Evolutionary conservation across 805 yeast genomes (phyloP).

Genomic region (Kodamaea neixiangensis): DNA sequence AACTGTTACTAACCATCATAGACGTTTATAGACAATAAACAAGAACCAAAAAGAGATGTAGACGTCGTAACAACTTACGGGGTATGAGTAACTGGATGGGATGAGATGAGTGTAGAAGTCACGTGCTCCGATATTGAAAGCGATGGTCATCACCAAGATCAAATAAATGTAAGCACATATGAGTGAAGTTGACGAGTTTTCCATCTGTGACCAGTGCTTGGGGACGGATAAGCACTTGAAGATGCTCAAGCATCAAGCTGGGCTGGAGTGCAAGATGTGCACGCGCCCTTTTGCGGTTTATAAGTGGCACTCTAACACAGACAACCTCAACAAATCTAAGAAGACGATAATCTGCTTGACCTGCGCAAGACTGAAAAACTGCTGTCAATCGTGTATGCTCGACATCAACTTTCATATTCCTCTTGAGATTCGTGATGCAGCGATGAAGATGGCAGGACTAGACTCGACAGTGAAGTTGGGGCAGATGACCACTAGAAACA

Average conservation of each 20-base stretch:
- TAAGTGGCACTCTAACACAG: conserved; percentile 62
- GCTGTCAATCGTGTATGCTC: conserved; percentile 86
- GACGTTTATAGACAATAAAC: conserved; percentile 7
- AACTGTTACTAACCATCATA: conserved; percentile 4
- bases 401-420: conserved; percentile 86
- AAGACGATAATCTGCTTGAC: conserved; percentile 75
- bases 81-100: too few species aligned
- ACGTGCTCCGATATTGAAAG: neutral
- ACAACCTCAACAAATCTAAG: conserved; percentile 43
- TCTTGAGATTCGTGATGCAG: conserved; percentile 73
- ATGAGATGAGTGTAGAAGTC: neutral
- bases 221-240: conserved; percentile 68
- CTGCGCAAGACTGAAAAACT: conserved; percentile 76
- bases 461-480: conserved; percentile 21
- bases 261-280: conserved; percentile 84
- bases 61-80: too few species aligned
- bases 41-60: neutral
- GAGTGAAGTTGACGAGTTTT: conserved; percentile 32
- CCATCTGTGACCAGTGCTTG: conserved; percentile 72
- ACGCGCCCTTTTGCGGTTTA: conserved; percentile 82
- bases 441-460: conserved; percentile 69
- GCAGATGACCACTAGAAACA: conserved; percentile 21
- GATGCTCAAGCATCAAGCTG: conserved; percentile 67
- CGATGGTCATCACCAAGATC: conserved; percentile 7
- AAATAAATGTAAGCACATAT: neutral